A percentile compares a stretch with the other conserved stretches of the same genome.
phyloP scores from a whole-genome alignment of 1,284 basidiomycete species.

The Sanghuangporus sanghuang region DNA sequence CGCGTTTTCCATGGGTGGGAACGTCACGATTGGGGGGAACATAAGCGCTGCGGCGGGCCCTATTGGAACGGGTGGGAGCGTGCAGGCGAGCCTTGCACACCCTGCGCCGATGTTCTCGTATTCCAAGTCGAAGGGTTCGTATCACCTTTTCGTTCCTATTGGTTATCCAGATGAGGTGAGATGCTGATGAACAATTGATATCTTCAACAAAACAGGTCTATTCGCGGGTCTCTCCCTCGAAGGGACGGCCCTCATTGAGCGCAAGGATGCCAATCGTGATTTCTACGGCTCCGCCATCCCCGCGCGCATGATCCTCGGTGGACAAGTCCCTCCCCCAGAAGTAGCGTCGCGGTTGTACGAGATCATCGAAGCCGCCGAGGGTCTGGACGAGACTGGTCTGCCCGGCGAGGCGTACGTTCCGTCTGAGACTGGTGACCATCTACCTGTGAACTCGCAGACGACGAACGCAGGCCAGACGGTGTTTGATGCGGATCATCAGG shows the following conservation, averaged over 20 bases:
- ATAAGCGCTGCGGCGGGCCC: conserved; percentile 86
- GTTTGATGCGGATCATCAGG: conserved; percentile 15
- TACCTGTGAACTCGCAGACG: conserved; percentile 33
- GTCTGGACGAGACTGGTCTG: conserved; percentile 72
- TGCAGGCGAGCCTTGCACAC: conserved; percentile 84
- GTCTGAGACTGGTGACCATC: conserved; percentile 53
- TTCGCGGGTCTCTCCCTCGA: conserved; percentile 95
- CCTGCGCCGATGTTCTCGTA: conserved; percentile 98
- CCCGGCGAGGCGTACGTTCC: conserved; percentile 83
- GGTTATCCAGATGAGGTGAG: too few species aligned
- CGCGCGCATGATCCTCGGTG: conserved; percentile 84
- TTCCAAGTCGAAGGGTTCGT: conserved; percentile 86
- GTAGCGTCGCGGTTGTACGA: conserved; percentile 93
- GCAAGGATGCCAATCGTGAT: conserved; percentile 90
- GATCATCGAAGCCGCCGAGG: conserved; percentile 87
- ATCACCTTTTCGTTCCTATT: background rate
- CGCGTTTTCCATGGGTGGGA: conserved; percentile 93
- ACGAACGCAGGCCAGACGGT: conserved; percentile 9
- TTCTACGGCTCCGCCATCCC: conserved; percentile 95
- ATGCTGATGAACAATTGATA: too few species aligned
- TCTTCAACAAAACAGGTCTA: conserved; percentile 51
- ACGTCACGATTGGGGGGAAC: conserved; percentile 91
- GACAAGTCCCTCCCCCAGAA: conserved; percentile 93
- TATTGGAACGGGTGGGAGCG: conserved; percentile 91
- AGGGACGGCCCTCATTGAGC: conserved; percentile 91